Conservation (phyloP, 345 rosid species). For the Pistacia atlantica region DNA sequence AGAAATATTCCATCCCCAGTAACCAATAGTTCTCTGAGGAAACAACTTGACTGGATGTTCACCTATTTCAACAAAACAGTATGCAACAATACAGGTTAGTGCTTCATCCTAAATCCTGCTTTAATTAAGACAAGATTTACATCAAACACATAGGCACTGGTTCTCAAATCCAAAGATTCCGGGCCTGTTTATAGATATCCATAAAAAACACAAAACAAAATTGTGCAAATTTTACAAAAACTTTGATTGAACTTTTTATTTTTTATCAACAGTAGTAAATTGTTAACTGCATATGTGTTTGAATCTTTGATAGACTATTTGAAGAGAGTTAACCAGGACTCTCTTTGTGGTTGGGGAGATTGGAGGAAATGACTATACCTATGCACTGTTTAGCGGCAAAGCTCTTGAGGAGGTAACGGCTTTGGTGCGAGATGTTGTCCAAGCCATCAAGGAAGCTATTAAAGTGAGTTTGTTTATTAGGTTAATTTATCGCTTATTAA, state of each 20-base stretch:
- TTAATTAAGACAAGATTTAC: no score
- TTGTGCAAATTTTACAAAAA: no score
- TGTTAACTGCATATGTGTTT: background rate
- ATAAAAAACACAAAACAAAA: no score
- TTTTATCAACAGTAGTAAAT: no score
- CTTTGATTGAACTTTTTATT: no score
- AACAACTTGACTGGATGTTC: slow-evolving; percentile 35
- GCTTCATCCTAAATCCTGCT: no score
- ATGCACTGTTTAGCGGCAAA: slow-evolving; percentile 30
- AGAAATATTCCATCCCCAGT: slow-evolving; percentile 26
- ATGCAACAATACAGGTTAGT: slow-evolving; percentile 1
- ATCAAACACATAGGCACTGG: no score
- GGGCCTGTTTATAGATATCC: no score
- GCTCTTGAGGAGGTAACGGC: slow-evolving; percentile 21
- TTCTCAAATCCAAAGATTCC: no score
- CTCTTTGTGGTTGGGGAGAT: slow-evolving; percentile 43
- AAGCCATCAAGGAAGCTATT: slow-evolving; percentile 30
- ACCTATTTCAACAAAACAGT: slow-evolving; percentile 22
- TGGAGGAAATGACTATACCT: slow-evolving; percentile 43
- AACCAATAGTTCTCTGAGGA: slow-evolving; percentile 35
- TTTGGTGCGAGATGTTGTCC: slow-evolving; percentile 35
- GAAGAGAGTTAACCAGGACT: background rate
- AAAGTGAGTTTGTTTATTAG: background rate
- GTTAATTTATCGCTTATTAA: no score
- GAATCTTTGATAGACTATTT: background rate